Percentiles rank a stretch among this genome's conserved stretches.
Evolutionary conservation across 1,284 basidiomycete genomes (phyloP).

Genomic region (Lentinus polychrous): DNA sequence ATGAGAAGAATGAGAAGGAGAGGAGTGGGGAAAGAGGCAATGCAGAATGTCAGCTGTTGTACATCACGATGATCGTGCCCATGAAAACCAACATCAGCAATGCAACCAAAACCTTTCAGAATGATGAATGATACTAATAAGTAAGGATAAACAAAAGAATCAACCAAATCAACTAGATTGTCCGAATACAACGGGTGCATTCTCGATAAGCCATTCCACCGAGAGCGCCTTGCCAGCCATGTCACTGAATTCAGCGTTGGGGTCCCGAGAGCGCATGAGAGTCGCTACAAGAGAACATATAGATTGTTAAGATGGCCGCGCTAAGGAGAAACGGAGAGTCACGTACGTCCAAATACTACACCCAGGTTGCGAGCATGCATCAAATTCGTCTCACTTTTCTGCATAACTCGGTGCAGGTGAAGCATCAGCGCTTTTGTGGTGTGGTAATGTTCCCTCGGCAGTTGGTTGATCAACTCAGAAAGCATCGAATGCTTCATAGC

Average conservation of each 20-base stretch:
- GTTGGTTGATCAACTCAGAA: conserved; percentile 64
- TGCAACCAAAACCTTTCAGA: neutral
- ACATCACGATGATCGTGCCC: neutral
- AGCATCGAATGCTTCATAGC: conserved; percentile 56
- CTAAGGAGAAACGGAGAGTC: conserved; percentile 3
- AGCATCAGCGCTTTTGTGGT: conserved; percentile 81
- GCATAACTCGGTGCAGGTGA: conserved; percentile 76
- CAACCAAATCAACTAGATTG: conserved; percentile 4
- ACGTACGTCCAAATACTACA: conserved; percentile 99
- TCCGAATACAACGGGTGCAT: conserved; percentile 64
- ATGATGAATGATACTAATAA: neutral
- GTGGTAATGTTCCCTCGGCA: conserved; percentile 85
- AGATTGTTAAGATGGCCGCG: neutral
- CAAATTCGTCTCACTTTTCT: conserved; percentile 69
- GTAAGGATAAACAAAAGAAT: neutral
- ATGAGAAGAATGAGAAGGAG: neutral
- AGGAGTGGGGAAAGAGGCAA: neutral
- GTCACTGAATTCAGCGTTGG: conserved; percentile 87
- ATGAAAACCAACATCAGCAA: neutral
- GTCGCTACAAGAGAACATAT: conserved; percentile 70
- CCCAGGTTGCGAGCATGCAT: conserved; percentile 97
- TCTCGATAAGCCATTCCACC: conserved; percentile 88
- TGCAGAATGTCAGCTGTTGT: conserved; percentile 1
- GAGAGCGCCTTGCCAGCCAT: conserved; percentile 94
- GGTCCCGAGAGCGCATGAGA: conserved; percentile 84